Evolutionary conservation across 805 yeast species (phyloP).

Genomic region (Lachancea fermentati): DNA sequence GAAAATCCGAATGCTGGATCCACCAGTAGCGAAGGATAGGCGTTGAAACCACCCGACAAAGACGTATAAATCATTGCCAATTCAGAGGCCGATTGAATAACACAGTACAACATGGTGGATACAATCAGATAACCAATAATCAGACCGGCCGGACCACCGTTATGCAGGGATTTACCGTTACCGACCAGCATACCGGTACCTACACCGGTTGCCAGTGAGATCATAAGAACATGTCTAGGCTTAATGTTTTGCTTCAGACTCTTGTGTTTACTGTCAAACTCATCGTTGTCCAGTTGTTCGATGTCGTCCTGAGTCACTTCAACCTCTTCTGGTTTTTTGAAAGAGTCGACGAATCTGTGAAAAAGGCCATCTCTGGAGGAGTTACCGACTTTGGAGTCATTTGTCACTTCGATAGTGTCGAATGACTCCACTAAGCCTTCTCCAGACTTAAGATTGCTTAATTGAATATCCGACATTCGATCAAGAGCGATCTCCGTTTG

Average conservation of each 20-base stretch:
- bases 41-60: constrained; percentile 59
- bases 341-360: constrained; percentile 18
- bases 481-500: no score
- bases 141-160: constrained; percentile 44
- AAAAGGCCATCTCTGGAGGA: constrained; percentile 6
- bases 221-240: constrained; percentile 57
- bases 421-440: constrained; percentile 3
- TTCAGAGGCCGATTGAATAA: constrained; percentile 59
- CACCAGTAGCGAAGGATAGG: constrained; percentile 47
- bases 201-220: constrained; percentile 79
- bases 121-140: constrained; percentile 53
- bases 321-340: constrained; percentile 17
- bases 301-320: constrained; percentile 1
- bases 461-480: not conserved
- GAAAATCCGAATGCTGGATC: constrained; percentile 57
- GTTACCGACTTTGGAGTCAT: not conserved
- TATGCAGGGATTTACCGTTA: constrained; percentile 42
- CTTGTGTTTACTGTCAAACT: constrained; percentile 7
- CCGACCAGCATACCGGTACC: constrained; percentile 71
- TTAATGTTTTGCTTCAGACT: constrained; percentile 30
- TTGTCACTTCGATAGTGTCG: constrained; percentile 3
- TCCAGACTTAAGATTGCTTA: not conserved
- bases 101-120: constrained; percentile 52
- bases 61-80: constrained; percentile 54
- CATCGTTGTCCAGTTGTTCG: constrained; percentile 1